Conservation (phyloP, 495 filamentous ascomycete genomes). For the Tricharina praecox region DNA sequence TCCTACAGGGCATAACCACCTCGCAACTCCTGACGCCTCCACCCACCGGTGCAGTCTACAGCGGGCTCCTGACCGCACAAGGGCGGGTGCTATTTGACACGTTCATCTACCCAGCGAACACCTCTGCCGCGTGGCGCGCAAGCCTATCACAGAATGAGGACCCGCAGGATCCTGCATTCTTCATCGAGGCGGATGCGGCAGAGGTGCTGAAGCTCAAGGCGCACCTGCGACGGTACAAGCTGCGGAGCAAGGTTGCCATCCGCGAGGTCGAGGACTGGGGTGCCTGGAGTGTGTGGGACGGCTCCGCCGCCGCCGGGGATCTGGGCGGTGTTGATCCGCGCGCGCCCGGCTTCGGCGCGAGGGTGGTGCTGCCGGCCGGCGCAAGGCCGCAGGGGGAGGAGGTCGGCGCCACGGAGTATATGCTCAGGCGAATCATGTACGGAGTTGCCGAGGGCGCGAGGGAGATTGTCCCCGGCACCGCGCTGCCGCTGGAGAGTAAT, state of each 20-base stretch:
- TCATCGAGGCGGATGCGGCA: conserved; percentile 64
- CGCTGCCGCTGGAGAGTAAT: conserved; percentile 69
- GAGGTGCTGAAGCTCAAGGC: conserved; percentile 43
- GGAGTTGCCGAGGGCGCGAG: conserved; percentile 71
- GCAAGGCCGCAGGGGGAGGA: conserved; percentile 9
- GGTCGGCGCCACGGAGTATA: conserved; percentile 36
- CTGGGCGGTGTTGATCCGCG: conserved; percentile 43
- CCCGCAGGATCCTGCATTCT: conserved; percentile 39
- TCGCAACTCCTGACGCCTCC: conserved; percentile 41
- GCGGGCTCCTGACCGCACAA: conserved; percentile 68
- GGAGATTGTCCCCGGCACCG: conserved; percentile 51
- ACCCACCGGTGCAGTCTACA: conserved; percentile 42
- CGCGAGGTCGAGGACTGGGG: conserved; percentile 32
- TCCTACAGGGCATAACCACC: conserved; percentile 75
- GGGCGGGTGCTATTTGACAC: conserved; percentile 75
- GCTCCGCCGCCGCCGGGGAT: conserved; percentile 12
- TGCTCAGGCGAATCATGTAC: conserved; percentile 50
- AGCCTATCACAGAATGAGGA: conserved; percentile 14
- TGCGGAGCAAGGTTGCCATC: conserved; percentile 51
- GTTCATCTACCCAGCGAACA: conserved; percentile 55
- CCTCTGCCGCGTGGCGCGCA: conserved; percentile 9
- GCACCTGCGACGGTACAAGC: conserved; percentile 67
- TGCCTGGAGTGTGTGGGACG: conserved; percentile 53
- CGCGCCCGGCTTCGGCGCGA: conserved; percentile 49
- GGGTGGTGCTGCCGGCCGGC: conserved; percentile 29